phyloP scores from a whole-genome alignment of 2,329 filamentous ascomycete genomes.

The Clarireedia hainanense region DNA sequence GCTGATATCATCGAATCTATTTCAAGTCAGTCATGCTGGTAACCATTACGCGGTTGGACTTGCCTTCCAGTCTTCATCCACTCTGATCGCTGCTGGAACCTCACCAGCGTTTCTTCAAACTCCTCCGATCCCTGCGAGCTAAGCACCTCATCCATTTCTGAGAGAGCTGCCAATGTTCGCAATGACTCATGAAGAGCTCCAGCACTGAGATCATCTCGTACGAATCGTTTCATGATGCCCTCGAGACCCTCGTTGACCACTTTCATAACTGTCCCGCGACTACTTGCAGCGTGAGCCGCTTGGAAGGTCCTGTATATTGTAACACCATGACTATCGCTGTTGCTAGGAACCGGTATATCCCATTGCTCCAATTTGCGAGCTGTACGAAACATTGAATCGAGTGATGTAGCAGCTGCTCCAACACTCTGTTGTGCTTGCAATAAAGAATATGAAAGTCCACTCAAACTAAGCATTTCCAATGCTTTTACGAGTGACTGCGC shows the following conservation, averaged over 20 bases:
- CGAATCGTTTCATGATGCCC: conserved; percentile 51
- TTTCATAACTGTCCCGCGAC: conserved; percentile 43
- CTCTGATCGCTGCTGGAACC: conserved; percentile 55
- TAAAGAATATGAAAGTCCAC: conserved; percentile 77
- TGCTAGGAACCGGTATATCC: conserved; percentile 71
- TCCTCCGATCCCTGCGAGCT: conserved; percentile 51
- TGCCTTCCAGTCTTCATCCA: conserved; percentile 84
- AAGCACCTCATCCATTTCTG: conserved; percentile 74
- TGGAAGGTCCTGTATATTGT: conserved; percentile 77
- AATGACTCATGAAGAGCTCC: conserved; percentile 47
- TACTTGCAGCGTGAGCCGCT: conserved; percentile 60
- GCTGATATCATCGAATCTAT: conserved; percentile 69
- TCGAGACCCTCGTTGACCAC: conserved; percentile 58
- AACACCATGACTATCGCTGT: conserved; percentile 54
- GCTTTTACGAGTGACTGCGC: conserved; percentile 66
- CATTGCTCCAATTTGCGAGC: conserved; percentile 82
- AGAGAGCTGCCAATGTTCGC: conserved; percentile 61
- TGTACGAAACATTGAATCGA: conserved; percentile 69
- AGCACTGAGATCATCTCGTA: conserved; percentile 40
- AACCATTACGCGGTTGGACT: conserved; percentile 26
- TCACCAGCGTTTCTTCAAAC: conserved; percentile 51
- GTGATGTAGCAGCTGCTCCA: conserved; percentile 47
- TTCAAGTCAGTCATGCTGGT: background rate
- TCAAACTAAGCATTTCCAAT: conserved; percentile 71
- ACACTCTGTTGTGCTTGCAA: conserved; percentile 58